A percentile compares a stretch with the other conserved stretches of the same genome.
These are phyloP conservation scores for Emergomyces africanus DNA, from an alignment of 2,329 filamentous ascomycete genomes.

Conservation along the genomic window DNA sequence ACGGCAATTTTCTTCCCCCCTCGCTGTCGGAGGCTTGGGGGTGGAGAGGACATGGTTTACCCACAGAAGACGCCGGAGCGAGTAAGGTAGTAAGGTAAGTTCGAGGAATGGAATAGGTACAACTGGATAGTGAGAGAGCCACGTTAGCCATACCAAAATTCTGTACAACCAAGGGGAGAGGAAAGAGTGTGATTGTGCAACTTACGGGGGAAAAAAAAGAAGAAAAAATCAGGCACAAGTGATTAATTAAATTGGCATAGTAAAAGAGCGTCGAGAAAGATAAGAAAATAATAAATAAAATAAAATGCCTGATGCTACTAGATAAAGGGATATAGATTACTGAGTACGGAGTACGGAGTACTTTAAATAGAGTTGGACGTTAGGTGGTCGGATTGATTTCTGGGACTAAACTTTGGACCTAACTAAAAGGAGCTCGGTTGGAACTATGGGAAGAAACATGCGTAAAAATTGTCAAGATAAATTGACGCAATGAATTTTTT, in stretches of 20 bases:
- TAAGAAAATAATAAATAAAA: too few species aligned
- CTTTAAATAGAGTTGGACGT: not conserved
- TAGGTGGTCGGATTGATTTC: not conserved
- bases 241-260: conserved; percentile 9
- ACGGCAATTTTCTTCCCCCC: conserved; percentile 25
- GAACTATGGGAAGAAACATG: not conserved
- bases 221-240: not conserved
- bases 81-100: too few species aligned
- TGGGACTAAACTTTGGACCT: conserved; percentile 1
- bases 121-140: not conserved
- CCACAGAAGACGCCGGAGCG: not conserved
- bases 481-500: not conserved
- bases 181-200: not conserved
- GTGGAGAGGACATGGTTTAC: conserved; percentile 21
- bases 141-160: not conserved
- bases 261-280: conserved; percentile 13
- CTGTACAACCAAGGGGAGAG: not conserved
- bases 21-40: conserved; percentile 31
- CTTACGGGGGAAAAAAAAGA: too few species aligned
- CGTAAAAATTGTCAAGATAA: not conserved
- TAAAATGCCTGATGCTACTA: too few species aligned
- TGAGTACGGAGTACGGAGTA: not conserved
- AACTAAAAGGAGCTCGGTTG: conserved; percentile 16
- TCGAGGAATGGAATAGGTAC: not conserved
- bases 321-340: too few species aligned